Conservation (phyloP, 192 early-diverging fungal genomes). For the Neocallimastix lanati region DNA sequence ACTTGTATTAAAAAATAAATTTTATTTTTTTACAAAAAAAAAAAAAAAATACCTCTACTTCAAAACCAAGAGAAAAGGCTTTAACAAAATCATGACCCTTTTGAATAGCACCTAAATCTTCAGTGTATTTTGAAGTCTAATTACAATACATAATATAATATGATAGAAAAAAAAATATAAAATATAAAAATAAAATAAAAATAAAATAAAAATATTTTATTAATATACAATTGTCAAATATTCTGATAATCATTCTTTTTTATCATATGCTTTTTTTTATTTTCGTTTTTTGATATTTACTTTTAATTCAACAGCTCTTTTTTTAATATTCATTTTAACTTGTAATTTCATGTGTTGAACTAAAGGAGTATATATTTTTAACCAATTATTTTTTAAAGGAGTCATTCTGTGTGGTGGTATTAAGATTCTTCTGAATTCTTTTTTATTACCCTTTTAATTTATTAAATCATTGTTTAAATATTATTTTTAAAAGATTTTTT, state of each 20-base stretch:
- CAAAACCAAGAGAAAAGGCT: constrained; percentile 85
- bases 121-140: constrained; percentile 65
- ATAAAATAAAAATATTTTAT: too few species aligned
- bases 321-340: constrained; percentile 83
- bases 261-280: too few species aligned
- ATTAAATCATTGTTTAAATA: neutral
- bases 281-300: constrained; percentile 11
- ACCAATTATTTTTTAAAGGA: constrained; percentile 81
- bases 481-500: too few species aligned
- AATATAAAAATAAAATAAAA: too few species aligned
- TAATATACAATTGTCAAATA: too few species aligned
- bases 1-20: too few species aligned
- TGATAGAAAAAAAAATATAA: too few species aligned
- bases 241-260: too few species aligned
- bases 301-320: constrained; percentile 73
- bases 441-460: neutral
- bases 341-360: constrained; percentile 92
- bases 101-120: constrained; percentile 75
- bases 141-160: too few species aligned
- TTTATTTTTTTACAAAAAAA: neutral
- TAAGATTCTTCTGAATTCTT: constrained; percentile 51
- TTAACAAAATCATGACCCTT: constrained; percentile 95
- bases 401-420: constrained; percentile 84
- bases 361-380: constrained; percentile 89
- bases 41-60: constrained; percentile 52